Evolutionary conservation across 2,329 filamentous ascomycete genomes (phyloP).

Genomic region (Calonectria multiphialidica): DNA sequence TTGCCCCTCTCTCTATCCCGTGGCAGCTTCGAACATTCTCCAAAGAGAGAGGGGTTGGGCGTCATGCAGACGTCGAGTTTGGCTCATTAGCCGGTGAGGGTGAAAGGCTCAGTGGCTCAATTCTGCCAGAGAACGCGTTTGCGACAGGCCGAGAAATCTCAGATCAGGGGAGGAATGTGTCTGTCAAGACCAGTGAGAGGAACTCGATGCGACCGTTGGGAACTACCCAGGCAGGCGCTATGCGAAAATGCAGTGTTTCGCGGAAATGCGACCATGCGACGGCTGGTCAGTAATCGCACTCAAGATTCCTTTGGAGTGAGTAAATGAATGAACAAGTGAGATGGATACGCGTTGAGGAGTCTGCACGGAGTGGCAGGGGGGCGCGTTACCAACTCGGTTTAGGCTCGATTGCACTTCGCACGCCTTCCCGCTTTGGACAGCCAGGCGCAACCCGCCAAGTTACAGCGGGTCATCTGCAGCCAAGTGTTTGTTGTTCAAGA

Average conservation of each 20-base stretch:
- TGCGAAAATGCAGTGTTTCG: constrained; percentile 9
- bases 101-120: neutral
- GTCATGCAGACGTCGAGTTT: constrained; percentile 12
- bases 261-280: constrained; percentile 24
- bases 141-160: constrained; percentile 11
- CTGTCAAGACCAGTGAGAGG: neutral
- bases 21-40: constrained; percentile 42
- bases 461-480: constrained; percentile 4
- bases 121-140: constrained; percentile 22
- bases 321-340: constrained; percentile 23
- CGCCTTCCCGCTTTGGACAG: constrained; percentile 22
- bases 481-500: constrained; percentile 2
- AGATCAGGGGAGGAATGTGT: neutral
- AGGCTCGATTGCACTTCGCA: constrained; percentile 19
- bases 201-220: constrained; percentile 11
- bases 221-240: constrained; percentile 19
- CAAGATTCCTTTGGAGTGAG: constrained; percentile 30
- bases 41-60: constrained; percentile 14
- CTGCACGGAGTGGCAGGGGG: constrained; percentile 25
- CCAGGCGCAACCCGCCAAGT: constrained; percentile 15
- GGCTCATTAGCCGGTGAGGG: constrained; percentile 10
- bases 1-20: constrained; percentile 39
- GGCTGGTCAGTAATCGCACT: constrained; percentile 30
- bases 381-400: constrained; percentile 30
- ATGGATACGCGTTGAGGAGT: constrained; percentile 33